phyloP scores from a whole-genome alignment of 208 protist genomes.

The Trypanosomatidae sp. region DNA sequence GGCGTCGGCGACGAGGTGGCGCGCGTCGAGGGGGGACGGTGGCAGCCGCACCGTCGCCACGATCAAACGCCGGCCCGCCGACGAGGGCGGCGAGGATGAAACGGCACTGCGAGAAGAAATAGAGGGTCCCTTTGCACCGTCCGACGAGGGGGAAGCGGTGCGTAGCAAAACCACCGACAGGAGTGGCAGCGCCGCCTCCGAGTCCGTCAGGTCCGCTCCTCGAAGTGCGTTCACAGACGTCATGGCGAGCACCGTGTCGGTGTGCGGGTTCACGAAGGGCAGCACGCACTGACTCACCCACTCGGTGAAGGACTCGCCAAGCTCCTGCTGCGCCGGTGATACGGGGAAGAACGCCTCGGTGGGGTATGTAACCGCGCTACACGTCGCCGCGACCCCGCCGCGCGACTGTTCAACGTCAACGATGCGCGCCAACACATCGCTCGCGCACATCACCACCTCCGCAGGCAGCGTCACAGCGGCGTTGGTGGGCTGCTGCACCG shows the following conservation, averaged over 20 bases:
- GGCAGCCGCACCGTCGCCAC: slow-evolving; percentile 48
- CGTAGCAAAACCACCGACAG: slow-evolving; percentile 44
- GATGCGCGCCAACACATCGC: slow-evolving; percentile 2
- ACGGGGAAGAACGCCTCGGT: slow-evolving; percentile 18
- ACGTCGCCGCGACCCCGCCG: slow-evolving; percentile 3
- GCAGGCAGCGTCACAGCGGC: slow-evolving; percentile 3
- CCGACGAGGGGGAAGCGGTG: neutral
- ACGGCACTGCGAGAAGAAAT: too few species aligned
- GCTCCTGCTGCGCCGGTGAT: neutral
- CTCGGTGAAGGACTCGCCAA: slow-evolving; percentile 52
- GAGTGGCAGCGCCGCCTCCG: slow-evolving; percentile 8
- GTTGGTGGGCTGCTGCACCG: neutral
- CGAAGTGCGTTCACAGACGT: slow-evolving; percentile 9
- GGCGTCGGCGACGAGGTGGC: slow-evolving; percentile 13
- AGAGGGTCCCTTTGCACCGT: neutral
- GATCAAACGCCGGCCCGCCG: slow-evolving; percentile 8
- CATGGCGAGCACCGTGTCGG: slow-evolving; percentile 47
- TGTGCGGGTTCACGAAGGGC: slow-evolving; percentile 49
- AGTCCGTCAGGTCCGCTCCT: slow-evolving; percentile 1
- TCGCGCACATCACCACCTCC: neutral
- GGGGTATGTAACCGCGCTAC: slow-evolving; percentile 29
- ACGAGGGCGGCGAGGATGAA: too few species aligned
- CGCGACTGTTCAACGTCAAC: neutral
- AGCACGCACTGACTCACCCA: slow-evolving; percentile 43
- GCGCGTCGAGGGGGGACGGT: slow-evolving; percentile 35